Evolutionary conservation across 495 filamentous ascomycete genomes (phyloP).

Genomic region (Physcia stellaris): DNA sequence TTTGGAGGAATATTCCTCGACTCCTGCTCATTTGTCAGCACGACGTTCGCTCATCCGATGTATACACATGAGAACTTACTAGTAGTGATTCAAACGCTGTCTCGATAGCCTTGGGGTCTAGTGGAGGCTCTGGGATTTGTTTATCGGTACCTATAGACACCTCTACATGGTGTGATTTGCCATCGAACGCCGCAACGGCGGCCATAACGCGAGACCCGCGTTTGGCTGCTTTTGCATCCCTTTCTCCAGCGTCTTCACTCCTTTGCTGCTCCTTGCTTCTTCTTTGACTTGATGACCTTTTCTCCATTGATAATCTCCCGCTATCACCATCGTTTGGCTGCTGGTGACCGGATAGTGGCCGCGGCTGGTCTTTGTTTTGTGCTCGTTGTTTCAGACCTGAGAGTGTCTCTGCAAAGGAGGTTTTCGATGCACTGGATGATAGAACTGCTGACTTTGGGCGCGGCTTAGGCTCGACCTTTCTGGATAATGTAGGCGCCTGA

Average conservation of each 20-base stretch:
- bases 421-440: conserved; percentile 22
- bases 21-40: too few relatives aligned
- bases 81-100: conserved; percentile 37
- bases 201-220: conserved; percentile 46
- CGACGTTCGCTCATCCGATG: too few relatives aligned
- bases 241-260: too few relatives aligned
- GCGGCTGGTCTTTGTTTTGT: background rate
- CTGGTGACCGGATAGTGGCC: conserved; percentile 2
- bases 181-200: conserved; percentile 48
- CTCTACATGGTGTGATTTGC: conserved; percentile 21
- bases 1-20: conserved; percentile 84
- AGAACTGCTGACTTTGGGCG: conserved; percentile 43
- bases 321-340: conserved; percentile 1
- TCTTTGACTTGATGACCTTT: too few relatives aligned
- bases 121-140: conserved; percentile 28
- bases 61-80: too few relatives aligned
- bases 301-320: conserved; percentile 13
- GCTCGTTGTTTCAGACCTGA: conserved; percentile 6
- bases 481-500: conserved; percentile 39
- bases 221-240: too few relatives aligned
- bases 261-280: too few relatives aligned
- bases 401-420: conserved; percentile 10
- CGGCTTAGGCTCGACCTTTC: conserved; percentile 22
- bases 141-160: conserved; percentile 23
- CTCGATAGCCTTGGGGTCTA: conserved; percentile 34